These are phyloP conservation scores for Neonectria faginata DNA, from an alignment of 2,329 filamentous ascomycete genomes.

Conservation along the genomic window DNA sequence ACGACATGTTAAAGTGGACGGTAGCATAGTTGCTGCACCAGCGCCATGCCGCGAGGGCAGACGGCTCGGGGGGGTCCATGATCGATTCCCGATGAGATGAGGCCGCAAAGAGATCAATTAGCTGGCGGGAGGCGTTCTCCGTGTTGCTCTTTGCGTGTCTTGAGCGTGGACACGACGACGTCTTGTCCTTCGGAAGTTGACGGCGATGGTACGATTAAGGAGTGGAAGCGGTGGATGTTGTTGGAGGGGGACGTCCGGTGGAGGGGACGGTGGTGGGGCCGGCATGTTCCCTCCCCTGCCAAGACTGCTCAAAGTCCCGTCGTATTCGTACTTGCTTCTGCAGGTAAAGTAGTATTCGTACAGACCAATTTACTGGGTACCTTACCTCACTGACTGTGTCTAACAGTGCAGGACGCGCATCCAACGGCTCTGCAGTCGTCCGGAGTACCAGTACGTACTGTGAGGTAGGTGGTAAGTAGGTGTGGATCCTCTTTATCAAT, in stretches of 20 bases:
- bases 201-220: not conserved
- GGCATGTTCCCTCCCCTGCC: constrained; percentile 34
- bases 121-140: not conserved
- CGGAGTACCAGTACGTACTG: too few species aligned
- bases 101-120: constrained; percentile 19
- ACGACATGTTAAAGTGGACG: constrained; percentile 43
- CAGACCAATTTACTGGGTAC: not conserved
- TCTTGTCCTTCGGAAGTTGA: constrained; percentile 1
- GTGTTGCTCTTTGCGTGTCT: not conserved
- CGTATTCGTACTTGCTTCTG: constrained; percentile 41
- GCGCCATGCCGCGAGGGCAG: constrained; percentile 37
- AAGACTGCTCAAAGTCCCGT: constrained; percentile 20
- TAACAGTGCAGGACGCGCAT: not conserved
- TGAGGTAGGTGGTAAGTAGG: too few species aligned
- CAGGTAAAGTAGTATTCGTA: not conserved
- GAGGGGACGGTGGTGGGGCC: constrained; percentile 26
- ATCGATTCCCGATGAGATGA: constrained; percentile 4
- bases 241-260: constrained; percentile 31
- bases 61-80: constrained; percentile 38
- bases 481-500: not conserved
- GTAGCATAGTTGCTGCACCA: constrained; percentile 37
- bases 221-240: constrained; percentile 16
- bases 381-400: too few species aligned
- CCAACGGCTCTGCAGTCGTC: not conserved
- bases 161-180: not conserved